Conservation (phyloP, 2,329 filamentous ascomycete species). For the Verticillium nubilum region DNA sequence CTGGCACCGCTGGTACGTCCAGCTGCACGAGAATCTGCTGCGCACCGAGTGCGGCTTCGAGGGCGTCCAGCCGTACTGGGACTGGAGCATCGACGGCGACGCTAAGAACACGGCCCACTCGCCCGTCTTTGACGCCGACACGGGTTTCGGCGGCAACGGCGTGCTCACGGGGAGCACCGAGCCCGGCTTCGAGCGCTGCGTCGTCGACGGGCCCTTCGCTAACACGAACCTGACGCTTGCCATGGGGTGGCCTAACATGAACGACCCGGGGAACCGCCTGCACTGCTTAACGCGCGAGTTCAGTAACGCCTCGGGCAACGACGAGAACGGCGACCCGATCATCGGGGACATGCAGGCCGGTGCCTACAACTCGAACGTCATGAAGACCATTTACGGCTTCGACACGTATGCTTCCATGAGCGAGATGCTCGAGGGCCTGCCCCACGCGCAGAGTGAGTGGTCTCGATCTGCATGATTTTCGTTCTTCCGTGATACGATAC, state of each 20-base stretch:
- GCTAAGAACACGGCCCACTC: conserved; percentile 13
- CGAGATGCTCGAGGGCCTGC: conserved; percentile 12
- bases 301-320: conserved; percentile 5
- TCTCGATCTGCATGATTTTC: neutral
- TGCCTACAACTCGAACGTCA: conserved; percentile 9
- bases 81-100: conserved; percentile 20
- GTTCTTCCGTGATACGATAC: neutral
- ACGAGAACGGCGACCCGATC: conserved; percentile 10
- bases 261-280: conserved; percentile 7
- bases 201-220: conserved; percentile 17
- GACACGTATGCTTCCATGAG: conserved; percentile 9
- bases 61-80: conserved; percentile 26
- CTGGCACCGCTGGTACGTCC: conserved; percentile 26
- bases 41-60: conserved; percentile 23
- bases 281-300: conserved; percentile 16
- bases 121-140: conserved; percentile 22
- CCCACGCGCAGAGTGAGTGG: conserved; percentile 11
- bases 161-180: conserved; percentile 13
- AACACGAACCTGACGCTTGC: conserved; percentile 9
- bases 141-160: conserved; percentile 24
- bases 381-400: conserved; percentile 12
- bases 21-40: conserved; percentile 23
- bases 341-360: conserved; percentile 13
- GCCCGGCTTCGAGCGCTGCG: conserved; percentile 11
- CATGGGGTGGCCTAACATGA: conserved; percentile 14